These are phyloP conservation scores for Quercus ilex DNA, from an alignment of 306 rosid species.

Conservation along the genomic window DNA sequence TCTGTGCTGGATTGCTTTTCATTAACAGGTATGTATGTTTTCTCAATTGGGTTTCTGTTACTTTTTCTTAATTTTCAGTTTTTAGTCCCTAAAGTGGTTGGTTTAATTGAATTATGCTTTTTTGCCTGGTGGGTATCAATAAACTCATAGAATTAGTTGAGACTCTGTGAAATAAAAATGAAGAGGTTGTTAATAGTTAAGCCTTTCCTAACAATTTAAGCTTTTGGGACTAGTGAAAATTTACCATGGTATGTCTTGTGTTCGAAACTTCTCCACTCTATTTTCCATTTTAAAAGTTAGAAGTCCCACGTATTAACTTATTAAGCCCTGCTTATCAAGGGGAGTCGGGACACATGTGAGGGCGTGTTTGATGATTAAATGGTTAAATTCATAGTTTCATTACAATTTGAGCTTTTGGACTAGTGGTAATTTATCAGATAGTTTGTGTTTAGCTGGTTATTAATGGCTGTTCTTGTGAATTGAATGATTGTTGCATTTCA, in stretches of 20 bases:
- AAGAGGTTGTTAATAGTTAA: not conserved
- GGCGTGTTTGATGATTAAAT: too few species aligned
- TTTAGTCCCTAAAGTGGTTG: slow-evolving; percentile 6
- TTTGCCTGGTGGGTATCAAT: not conserved
- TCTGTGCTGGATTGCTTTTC: slow-evolving; percentile 81
- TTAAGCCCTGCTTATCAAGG: too few species aligned
- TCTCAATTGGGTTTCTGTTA: slow-evolving; percentile 26
- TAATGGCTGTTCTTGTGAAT: slow-evolving; percentile 2
- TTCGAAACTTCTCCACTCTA: too few species aligned
- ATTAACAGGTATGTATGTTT: slow-evolving; percentile 68
- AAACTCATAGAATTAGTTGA: not conserved
- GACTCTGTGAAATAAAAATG: slow-evolving; percentile 13
- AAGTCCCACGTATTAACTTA: too few species aligned
- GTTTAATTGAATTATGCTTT: slow-evolving; percentile 8
- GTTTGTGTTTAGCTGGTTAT: not conserved
- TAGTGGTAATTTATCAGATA: too few species aligned
- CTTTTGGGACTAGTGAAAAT: too few species aligned
- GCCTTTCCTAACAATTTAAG: too few species aligned
- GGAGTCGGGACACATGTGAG: too few species aligned
- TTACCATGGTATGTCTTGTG: too few species aligned
- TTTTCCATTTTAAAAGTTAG: too few species aligned
- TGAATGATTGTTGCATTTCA: slow-evolving; percentile 5
- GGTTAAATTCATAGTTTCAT: too few species aligned
- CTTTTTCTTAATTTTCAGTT: slow-evolving; percentile 17
- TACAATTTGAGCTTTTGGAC: too few species aligned